These are phyloP conservation scores for Vitis hybrid DNA, from an alignment of 177 flowering plant genomes.

Conservation along the genomic window DNA sequence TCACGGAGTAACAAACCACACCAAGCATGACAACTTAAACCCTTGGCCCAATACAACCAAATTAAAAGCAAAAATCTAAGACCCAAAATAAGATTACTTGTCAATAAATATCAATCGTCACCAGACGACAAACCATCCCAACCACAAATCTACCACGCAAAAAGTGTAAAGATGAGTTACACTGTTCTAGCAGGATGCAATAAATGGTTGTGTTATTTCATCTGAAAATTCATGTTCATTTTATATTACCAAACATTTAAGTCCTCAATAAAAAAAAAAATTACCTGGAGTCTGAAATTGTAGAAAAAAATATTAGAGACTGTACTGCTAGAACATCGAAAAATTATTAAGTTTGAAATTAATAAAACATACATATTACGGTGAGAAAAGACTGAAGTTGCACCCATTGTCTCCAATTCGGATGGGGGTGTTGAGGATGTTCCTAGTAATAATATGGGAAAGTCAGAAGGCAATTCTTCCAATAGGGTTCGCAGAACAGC, in stretches of 20 bases:
- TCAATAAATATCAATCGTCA: too few relatives aligned
- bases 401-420: constrained; percentile 35
- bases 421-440: constrained; percentile 49
- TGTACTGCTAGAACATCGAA: too few relatives aligned
- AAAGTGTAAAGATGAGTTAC: too few relatives aligned
- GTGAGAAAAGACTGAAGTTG: constrained; percentile 54
- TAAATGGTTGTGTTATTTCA: too few relatives aligned
- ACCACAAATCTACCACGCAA: too few relatives aligned
- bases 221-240: too few relatives aligned
- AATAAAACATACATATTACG: constrained; percentile 69
- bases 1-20: background rate
- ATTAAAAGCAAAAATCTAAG: background rate
- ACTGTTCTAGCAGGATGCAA: background rate
- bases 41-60: background rate
- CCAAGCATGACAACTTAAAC: background rate
- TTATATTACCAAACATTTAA: too few relatives aligned
- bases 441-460: constrained; percentile 81
- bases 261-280: too few relatives aligned
- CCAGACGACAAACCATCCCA: too few relatives aligned
- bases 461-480: constrained; percentile 91
- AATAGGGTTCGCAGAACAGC: constrained; percentile 83
- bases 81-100: background rate
- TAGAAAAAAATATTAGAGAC: too few relatives aligned
- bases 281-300: too few relatives aligned
- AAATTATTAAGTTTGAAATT: too few relatives aligned